Evolutionary conservation across 148 eudicot genomes (phyloP), one percentile per base, ranked within the genome.

Genomic region (Chenopodium formosanum): DNA sequence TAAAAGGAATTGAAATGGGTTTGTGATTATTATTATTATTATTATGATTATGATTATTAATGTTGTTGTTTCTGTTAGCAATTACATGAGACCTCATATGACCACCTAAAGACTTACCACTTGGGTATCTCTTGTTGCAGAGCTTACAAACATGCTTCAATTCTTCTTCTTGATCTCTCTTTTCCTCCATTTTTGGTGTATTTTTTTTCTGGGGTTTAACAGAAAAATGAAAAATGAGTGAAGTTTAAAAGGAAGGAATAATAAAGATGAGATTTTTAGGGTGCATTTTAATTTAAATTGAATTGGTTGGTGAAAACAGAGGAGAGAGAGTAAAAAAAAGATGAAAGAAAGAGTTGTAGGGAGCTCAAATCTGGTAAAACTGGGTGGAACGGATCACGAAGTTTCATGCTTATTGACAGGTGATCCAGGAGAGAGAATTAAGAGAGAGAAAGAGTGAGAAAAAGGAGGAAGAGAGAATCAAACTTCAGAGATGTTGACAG

Each of bases 81-180:
- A 87, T 83, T 1, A 86, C 88, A 86, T 94, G 97, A 82, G 95
- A 91, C 91, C 97, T 92, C 91, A 90, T 92, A 82, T 91, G 97
- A 32, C 97, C 98, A 9, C 97, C 98, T 56, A 94, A 79, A n/a
- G 94, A 89, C 81, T 91, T 91, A 27, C 94, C 97, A 88, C 90
- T 88, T 48, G 93, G 91, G 82, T 67, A 94, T 63, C 84, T 87
- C 73, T 89, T 92, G 81, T 81, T 76, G 69, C 98, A 94, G 2
- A 89, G 86, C 81, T 82, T 91, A 84, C 98, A 94, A 6, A 89
- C 89, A 82, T 85, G 89, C 80, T 84, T 91, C 70, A 80, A 81
- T 78, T 80, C 83, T 40, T 87, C 85, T 47, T 86, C 85, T 34
- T 84, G 84, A 80, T 85, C 85, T 74, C 85, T 87, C 32, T 84